These are phyloP conservation scores for Bipolaris cookei DNA, from an alignment of 2,329 filamentous ascomycete species.

Conservation along the genomic window DNA sequence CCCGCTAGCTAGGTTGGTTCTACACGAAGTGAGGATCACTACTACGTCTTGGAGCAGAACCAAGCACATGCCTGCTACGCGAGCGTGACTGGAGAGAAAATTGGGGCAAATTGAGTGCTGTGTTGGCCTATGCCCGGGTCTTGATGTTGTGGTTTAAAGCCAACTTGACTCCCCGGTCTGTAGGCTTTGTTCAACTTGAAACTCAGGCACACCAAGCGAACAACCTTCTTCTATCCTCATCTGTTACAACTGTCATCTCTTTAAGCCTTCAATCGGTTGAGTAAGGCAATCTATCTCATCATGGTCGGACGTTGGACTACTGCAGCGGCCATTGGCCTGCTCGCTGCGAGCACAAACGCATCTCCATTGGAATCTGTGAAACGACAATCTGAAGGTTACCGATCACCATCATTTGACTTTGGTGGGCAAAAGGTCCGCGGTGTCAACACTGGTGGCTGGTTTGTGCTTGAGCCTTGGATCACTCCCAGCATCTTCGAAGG, in stretches of 20 bases:
- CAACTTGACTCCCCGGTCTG: slow-evolving; percentile 12
- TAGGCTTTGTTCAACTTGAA: slow-evolving; percentile 8
- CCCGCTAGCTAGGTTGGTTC: slow-evolving; percentile 13
- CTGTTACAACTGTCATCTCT: slow-evolving; percentile 17
- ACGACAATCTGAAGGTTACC: slow-evolving; percentile 12
- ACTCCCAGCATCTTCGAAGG: slow-evolving; percentile 66
- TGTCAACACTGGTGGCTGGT: slow-evolving; percentile 70
- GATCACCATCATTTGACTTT: slow-evolving; percentile 58
- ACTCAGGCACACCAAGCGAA: slow-evolving; percentile 4
- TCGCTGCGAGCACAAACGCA: slow-evolving; percentile 39
- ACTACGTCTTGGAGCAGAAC: slow-evolving; percentile 21
- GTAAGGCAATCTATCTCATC: slow-evolving; percentile 15
- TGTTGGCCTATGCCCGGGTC: not conserved
- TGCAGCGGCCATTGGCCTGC: slow-evolving; percentile 37
- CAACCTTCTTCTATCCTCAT: slow-evolving; percentile 4
- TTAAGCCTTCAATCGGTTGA: slow-evolving; percentile 14
- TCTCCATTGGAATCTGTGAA: slow-evolving; percentile 38
- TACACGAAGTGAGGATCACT: slow-evolving; percentile 10
- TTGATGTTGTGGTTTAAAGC: slow-evolving; percentile 6
- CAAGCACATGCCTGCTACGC: slow-evolving; percentile 13
- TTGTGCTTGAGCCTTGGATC: slow-evolving; percentile 69
- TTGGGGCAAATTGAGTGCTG: slow-evolving; percentile 7
- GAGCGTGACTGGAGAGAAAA: slow-evolving; percentile 8
- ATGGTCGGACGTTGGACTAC: slow-evolving; percentile 40
- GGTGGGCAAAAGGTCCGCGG: slow-evolving; percentile 63